A percentile compares a stretch with the other conserved stretches of the same genome.
Conservation (phyloP, 768 basidiomycete genomes). For the Pleurotus djamor region DNA sequence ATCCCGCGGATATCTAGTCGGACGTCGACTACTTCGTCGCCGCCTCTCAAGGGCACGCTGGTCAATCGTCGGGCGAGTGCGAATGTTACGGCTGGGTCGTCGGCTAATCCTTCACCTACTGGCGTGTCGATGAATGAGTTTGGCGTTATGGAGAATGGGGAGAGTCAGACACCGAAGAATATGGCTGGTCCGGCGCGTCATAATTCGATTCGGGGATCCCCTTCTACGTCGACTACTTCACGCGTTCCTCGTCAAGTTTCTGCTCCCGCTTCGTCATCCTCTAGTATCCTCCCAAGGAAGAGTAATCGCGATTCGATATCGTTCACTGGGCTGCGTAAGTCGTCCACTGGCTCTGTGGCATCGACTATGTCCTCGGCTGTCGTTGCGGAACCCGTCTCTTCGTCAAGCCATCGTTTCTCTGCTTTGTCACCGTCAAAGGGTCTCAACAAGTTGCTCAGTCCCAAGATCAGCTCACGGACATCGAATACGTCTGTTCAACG, state of each 20-base stretch:
- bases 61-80: constrained; percentile 67
- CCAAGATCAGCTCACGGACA: constrained; percentile 64
- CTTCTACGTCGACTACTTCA: constrained; percentile 50
- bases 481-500: constrained; percentile 55
- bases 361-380: constrained; percentile 57
- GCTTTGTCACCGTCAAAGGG: constrained; percentile 85
- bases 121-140: constrained; percentile 66
- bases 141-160: constrained; percentile 71
- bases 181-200: constrained; percentile 39
- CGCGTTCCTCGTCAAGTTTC: constrained; percentile 68
- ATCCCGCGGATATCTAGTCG: constrained; percentile 91
- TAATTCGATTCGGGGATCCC: constrained; percentile 63
- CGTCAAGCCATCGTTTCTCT: constrained; percentile 66
- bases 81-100: constrained; percentile 49
- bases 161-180: constrained; percentile 44
- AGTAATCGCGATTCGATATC: constrained; percentile 78
- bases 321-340: constrained; percentile 75
- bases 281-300: constrained; percentile 56
- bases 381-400: constrained; percentile 32
- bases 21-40: constrained; percentile 72
- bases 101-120: constrained; percentile 65
- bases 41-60: constrained; percentile 58
- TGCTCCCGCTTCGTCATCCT: constrained; percentile 38
- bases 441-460: constrained; percentile 69
- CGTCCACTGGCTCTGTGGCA: constrained; percentile 79